phyloP scores from a whole-genome alignment of 345 rosid species.

The Barbarea vulgaris region DNA sequence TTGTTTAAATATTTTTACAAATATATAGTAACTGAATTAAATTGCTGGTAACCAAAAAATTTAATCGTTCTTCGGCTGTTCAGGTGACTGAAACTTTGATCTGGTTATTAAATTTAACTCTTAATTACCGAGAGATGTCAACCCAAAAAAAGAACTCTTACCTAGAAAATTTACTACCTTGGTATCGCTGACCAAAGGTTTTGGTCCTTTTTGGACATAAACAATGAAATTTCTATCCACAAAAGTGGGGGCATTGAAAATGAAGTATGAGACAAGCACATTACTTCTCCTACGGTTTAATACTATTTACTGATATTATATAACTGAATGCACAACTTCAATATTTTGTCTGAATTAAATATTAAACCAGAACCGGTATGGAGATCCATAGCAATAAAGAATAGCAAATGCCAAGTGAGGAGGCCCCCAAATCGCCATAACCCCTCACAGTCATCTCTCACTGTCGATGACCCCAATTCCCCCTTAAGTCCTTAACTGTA shows the following conservation, averaged over 20 bases:
- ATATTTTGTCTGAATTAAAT: not conserved
- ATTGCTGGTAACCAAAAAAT: not conserved
- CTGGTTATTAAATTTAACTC: not conserved
- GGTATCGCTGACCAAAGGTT: not conserved
- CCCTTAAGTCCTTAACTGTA: not conserved
- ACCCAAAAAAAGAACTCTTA: not conserved
- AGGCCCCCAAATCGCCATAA: slow-evolving; percentile 24
- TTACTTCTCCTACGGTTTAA: not conserved
- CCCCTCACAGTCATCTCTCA: slow-evolving; percentile 17
- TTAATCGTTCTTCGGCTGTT: not conserved
- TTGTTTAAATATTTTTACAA: not conserved
- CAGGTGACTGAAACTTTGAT: not conserved
- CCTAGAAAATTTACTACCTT: not conserved
- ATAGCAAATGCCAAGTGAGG: not conserved
- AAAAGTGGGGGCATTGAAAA: too few species aligned
- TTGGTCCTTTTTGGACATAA: not conserved
- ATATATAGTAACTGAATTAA: not conserved
- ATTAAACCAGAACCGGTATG: not conserved
- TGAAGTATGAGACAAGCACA: not conserved
- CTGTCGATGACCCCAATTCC: slow-evolving; percentile 15
- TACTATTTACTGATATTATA: not conserved
- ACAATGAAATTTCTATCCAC: too few species aligned
- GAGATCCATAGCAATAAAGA: slow-evolving; percentile 4
- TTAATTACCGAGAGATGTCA: too few species aligned
- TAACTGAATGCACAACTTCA: not conserved